These are phyloP conservation scores for Zygosaccharomyces pseudobailii DNA, from an alignment of 1,139 yeast genomes.

Conservation along the genomic window DNA sequence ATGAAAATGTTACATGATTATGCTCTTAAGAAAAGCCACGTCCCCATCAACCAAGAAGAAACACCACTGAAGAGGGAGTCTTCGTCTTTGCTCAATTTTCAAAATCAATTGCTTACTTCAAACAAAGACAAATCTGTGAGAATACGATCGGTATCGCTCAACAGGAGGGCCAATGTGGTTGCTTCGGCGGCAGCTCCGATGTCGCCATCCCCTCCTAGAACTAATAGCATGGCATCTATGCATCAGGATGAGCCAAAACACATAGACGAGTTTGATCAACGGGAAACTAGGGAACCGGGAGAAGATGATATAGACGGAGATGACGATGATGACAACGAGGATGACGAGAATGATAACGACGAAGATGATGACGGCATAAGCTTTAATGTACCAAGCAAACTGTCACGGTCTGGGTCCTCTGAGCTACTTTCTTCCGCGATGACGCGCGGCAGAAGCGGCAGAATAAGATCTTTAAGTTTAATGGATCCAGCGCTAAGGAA, in stretches of 20 bases:
- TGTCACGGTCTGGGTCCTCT: constrained; percentile 28
- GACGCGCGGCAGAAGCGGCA: constrained; percentile 15
- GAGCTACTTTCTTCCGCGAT: constrained; percentile 9
- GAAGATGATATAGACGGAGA: constrained; percentile 18
- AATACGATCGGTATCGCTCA: constrained; percentile 27
- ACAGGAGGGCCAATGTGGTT: constrained; percentile 15
- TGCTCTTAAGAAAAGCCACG: constrained; percentile 9
- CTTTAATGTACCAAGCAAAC: constrained; percentile 31
- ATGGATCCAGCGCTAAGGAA: constrained; percentile 28
- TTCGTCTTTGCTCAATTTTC: constrained; percentile 30
- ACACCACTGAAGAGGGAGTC: constrained; percentile 29
- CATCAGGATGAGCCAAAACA: constrained; percentile 6
- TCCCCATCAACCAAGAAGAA: constrained; percentile 19
- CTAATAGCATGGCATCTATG: not conserved
- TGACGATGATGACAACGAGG: constrained; percentile 23
- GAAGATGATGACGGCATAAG: constrained; percentile 31
- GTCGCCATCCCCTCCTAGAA: constrained; percentile 1
- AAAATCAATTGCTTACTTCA: constrained; percentile 29
- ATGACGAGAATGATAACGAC: constrained; percentile 22
- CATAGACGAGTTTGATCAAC: constrained; percentile 5
- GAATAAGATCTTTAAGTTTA: constrained; percentile 33
- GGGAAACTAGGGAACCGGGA: constrained; percentile 10
- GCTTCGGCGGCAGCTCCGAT: constrained; percentile 9
- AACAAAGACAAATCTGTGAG: constrained; percentile 33
- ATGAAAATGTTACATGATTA: constrained; percentile 25